These are phyloP conservation scores for Pyrenula aspistea DNA, from an alignment of 495 filamentous ascomycete genomes.

Conservation along the genomic window DNA sequence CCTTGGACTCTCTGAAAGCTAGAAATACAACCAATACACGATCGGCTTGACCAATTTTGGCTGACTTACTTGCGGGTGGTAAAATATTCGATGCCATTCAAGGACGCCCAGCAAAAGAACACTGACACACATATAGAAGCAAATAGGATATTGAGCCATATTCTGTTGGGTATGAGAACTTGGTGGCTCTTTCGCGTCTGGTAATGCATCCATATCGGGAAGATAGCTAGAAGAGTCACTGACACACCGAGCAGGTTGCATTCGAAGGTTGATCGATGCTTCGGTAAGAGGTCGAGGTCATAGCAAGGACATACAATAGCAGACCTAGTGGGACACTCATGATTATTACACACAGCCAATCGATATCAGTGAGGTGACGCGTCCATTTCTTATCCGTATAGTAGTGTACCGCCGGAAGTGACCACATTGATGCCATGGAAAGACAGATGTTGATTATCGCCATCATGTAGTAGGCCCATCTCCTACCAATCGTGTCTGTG, in stretches of 20 bases:
- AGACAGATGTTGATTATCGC: slow-evolving; percentile 12
- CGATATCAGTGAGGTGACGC: slow-evolving; percentile 19
- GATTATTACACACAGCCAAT: slow-evolving; percentile 30
- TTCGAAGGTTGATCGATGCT: slow-evolving; percentile 7
- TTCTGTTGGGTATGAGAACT: slow-evolving; percentile 40
- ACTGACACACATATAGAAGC: slow-evolving; percentile 38
- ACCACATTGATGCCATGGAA: slow-evolving; percentile 15
- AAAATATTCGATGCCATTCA: slow-evolving; percentile 39
- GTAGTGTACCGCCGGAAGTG: slow-evolving; percentile 10
- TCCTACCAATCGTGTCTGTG: slow-evolving; percentile 28
- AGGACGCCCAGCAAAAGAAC: slow-evolving; percentile 30
- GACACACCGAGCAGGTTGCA: slow-evolving; percentile 27
- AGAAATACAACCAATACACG: not conserved
- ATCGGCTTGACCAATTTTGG: not conserved
- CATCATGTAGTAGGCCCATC: slow-evolving; percentile 29
- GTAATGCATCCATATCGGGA: slow-evolving; percentile 32
- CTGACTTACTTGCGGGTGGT: slow-evolving; percentile 32
- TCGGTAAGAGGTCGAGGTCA: slow-evolving; percentile 17
- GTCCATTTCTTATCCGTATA: slow-evolving; percentile 5
- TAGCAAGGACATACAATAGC: slow-evolving; percentile 26
- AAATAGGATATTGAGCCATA: slow-evolving; percentile 40
- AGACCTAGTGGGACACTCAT: slow-evolving; percentile 24
- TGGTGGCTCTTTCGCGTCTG: slow-evolving; percentile 26
- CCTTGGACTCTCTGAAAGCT: slow-evolving; percentile 37
- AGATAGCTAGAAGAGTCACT: slow-evolving; percentile 26